Evolutionary conservation across 2,329 filamentous ascomycete species (phyloP), one percentile per base, ranked within the genome.

Genomic region (Alternaria longipes): DNA sequence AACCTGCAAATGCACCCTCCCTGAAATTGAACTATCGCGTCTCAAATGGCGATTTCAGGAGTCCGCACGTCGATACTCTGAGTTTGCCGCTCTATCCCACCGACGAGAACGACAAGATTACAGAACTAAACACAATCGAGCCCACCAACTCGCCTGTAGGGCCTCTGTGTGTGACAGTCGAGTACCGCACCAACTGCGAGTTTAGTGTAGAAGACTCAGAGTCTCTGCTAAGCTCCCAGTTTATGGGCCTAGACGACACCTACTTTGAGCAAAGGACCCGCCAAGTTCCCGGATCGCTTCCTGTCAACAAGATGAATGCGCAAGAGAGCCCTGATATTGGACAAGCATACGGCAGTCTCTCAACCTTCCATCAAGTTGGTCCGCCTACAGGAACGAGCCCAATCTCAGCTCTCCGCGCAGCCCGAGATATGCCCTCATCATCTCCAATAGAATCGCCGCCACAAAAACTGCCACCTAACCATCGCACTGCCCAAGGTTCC

Each of bases 181-280:
- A 89, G 11, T 97, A 97, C 79, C 90, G 95, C 64, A 91, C 89
- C 59, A 93, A 95, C 73, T 97, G 92, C 81, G 93, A 91, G 72
- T 97, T 99, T 78, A 89, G 91, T 46, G 89, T 98, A 40, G 94
- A 97, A 71, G 93, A 97, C 78, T 91, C 93, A 0, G 95, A 98
- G 79, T 90, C 94, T 5, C 81, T 98, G 8, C 81, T 98, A 44
- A 97, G 94, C 80, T 97, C 94, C 14, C 90, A 93, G 32, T 97
- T 98, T 74, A 93, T 97, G 87, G 93, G 92, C 14, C 87, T 93
- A 38, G 94, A 97, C 74, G 93, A 97, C 74, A 89, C 92, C 62
- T 92, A 92, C 73, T 96, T 97, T 77, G 88, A 89, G 62, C 93
- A 93, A 8, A 79, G 95, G 18, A 86, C 85, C 62, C 84, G 87